A percentile compares a stretch with the other conserved stretches of the same genome.
Conservation (phyloP, 2,329 filamentous ascomycete species). For the Erysiphe pulchra region DNA sequence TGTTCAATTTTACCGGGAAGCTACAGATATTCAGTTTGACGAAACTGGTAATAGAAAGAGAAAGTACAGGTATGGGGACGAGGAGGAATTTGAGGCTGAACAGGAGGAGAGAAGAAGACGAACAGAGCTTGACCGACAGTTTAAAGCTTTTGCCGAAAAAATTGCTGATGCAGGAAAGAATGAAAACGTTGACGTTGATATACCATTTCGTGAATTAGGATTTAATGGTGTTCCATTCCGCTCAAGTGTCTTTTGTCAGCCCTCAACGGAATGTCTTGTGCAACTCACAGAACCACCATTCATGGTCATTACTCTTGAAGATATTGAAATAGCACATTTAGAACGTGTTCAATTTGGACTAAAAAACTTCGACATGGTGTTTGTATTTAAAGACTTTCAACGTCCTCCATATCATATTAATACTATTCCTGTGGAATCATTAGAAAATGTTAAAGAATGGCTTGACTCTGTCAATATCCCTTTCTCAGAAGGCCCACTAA, state of each 20-base stretch:
- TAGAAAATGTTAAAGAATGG: constrained; percentile 95
- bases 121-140: constrained; percentile 80
- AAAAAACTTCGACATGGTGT: constrained; percentile 97
- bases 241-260: constrained; percentile 85
- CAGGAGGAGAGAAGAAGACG: constrained; percentile 84
- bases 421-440: constrained; percentile 84
- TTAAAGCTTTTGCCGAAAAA: constrained; percentile 92
- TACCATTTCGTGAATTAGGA: constrained; percentile 85
- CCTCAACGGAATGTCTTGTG: constrained; percentile 87
- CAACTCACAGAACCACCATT: constrained; percentile 94
- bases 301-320: constrained; percentile 79
- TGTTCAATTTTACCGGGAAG: constrained; percentile 93
- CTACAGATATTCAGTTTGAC: constrained; percentile 95
- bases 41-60: constrained; percentile 95
- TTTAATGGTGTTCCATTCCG: constrained; percentile 94
- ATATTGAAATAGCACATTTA: constrained; percentile 87
- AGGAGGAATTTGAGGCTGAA: constrained; percentile 95
- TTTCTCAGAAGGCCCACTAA: constrained; percentile 80
- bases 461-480: constrained; percentile 88
- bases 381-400: constrained; percentile 93
- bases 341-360: constrained; percentile 91
- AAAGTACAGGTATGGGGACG: constrained; percentile 91
- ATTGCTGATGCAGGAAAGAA: constrained; percentile 86
- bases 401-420: constrained; percentile 85
- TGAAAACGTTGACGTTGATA: constrained; percentile 78